phyloP scores from a whole-genome alignment of 2,329 filamentous ascomycete genomes.

The Nemania sp. region DNA sequence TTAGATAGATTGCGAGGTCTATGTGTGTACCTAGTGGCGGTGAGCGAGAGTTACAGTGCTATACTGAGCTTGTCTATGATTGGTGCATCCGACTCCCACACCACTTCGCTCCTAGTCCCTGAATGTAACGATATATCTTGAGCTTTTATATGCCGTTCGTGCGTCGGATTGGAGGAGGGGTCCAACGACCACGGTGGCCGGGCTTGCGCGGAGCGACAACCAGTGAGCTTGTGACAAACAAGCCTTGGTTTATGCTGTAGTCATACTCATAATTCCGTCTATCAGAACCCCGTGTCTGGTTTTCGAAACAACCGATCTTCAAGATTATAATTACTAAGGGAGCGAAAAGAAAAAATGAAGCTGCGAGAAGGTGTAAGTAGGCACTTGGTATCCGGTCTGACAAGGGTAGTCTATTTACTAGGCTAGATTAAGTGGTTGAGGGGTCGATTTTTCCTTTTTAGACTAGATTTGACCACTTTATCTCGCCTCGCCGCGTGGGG shows the following conservation, averaged over 20 bases:
- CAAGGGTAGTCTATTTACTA: too few species aligned
- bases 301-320: conserved; percentile 12
- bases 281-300: conserved; percentile 4
- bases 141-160: conserved; percentile 9
- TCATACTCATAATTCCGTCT: background rate
- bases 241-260: background rate
- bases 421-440: too few species aligned
- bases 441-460: too few species aligned
- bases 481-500: too few species aligned
- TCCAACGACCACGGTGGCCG: conserved; percentile 1
- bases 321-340: conserved; percentile 4
- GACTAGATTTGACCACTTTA: too few species aligned
- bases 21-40: conserved; percentile 16
- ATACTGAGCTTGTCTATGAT: background rate
- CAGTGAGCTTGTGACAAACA: background rate
- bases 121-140: conserved; percentile 20
- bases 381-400: background rate
- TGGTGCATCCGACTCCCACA: background rate
- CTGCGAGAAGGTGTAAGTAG: background rate
- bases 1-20: too few species aligned
- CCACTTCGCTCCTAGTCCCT: background rate
- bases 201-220: conserved; percentile 15
- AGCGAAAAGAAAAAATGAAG: background rate
- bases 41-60: conserved; percentile 26
- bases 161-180: background rate